Evolutionary conservation across 1,284 basidiomycete species (phyloP).

Genomic region (Apiotrichum akiyoshidainum): DNA sequence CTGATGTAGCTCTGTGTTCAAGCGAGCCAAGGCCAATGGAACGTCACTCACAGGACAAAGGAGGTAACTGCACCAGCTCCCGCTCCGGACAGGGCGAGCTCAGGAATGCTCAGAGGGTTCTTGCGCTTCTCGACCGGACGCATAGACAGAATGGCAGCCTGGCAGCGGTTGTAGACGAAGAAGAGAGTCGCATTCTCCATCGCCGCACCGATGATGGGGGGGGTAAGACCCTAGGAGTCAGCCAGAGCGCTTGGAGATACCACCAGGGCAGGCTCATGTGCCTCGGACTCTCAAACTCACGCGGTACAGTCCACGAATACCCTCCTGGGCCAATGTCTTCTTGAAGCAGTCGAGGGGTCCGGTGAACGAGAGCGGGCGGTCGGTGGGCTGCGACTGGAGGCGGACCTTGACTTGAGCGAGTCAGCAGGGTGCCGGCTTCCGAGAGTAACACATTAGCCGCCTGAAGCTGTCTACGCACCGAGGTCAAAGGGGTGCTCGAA

Average conservation of each 20-base stretch:
- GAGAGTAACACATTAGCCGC: constrained; percentile 9
- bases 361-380: constrained; percentile 64
- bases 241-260: neutral
- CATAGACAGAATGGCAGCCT: constrained; percentile 59
- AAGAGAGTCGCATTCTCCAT: constrained; percentile 85
- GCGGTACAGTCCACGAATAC: constrained; percentile 71
- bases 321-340: constrained; percentile 73
- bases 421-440: neutral
- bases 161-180: constrained; percentile 78
- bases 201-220: constrained; percentile 85
- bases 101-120: constrained; percentile 57
- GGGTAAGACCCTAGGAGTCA: constrained; percentile 68
- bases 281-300: constrained; percentile 55
- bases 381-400: constrained; percentile 76
- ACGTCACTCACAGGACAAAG: constrained; percentile 65
- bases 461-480: constrained; percentile 46
- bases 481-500: constrained; percentile 85
- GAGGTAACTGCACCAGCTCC: constrained; percentile 78
- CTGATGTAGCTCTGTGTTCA: too few relatives aligned
- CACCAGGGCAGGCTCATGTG: too few relatives aligned
- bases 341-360: constrained; percentile 77
- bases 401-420: constrained; percentile 61
- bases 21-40: neutral
- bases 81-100: constrained; percentile 71
- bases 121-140: constrained; percentile 39